Base-by-base conservation (phyloP, 179 eudicot genomes). In the Pouteria campechiana region DNA sequence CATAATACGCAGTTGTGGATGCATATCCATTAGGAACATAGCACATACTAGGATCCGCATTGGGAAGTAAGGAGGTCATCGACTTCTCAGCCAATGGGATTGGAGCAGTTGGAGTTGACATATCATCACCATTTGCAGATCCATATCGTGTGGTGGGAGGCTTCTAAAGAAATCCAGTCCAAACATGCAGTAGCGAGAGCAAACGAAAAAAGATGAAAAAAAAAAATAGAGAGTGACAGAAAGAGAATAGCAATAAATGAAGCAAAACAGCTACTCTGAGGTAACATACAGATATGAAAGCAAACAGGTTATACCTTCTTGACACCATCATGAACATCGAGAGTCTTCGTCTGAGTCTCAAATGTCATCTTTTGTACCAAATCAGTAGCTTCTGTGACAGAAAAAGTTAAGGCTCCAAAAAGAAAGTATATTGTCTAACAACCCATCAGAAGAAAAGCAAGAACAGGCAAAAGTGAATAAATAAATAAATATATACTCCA, bases 341-440 rank as follows among this genome's bases (percentile, higher is more conserved):
- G 52, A 25, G 67, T 37, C 51, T 86, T 90, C 2, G 79, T 17
- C 50, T 73, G 87, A 28, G 93, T 57, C 29, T 82, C 98, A 72
- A 90, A 39, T 17, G 94, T 70, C 37, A 90, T 39, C 30, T 79
- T 76, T 58, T 90, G 85, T 76, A 90, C 51, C 73, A 81, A 60
- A 50, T 75, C 96, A 35, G 92, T 68, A 18, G 98, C 51, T 47
- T 90, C 98, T 86, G 47, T 43, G 15, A 23, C 17, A 52, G 7
- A 37, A n/a, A n/a, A 25, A 61, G 52, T 57, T 1, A 51, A 63
- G 61, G 45, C 41, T 37, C 46, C 18, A 15, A 21, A 37, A 23
- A n/a, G n/a, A n/a, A n/a, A n/a, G n/a, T n/a, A n/a, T n/a, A n/a
- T n/a, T n/a, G n/a, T n/a, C n/a, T n/a, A n/a, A n/a, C n/a, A n/a